Base-by-base conservation (phyloP, 805 yeast genomes). In the Ogataea philodendri region DNA sequence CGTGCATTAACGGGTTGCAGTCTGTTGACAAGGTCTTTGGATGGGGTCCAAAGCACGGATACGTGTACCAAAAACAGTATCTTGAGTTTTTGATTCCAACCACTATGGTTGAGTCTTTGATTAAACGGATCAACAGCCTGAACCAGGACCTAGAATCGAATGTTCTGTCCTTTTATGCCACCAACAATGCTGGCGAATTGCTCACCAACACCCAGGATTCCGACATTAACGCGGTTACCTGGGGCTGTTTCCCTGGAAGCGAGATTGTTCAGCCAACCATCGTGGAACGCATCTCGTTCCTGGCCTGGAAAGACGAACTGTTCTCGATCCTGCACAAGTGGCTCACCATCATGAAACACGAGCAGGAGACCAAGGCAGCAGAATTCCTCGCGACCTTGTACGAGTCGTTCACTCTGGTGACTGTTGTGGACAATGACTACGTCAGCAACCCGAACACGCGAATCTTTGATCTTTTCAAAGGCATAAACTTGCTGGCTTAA, bases 241-340 rank as follows among this genome's bases (percentile, higher is more conserved):
- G 97, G 97, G 97, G 97, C 45, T 87, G 89, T 37, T 88, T 86
- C 77, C 97, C 97, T 17, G 96, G 96, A 23, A 83, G 82, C 55
- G 97, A 90, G 64, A 84, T 90, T 35, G 71, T 86, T 45, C 97
- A 90, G 65, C 97, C 97, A 34, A 90, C 97, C 0, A 87, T 90
- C 57, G 97, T 90, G 14, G 97, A 90, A 59, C 82, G 80, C 54
- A 78, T 81, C 23, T 86, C 96, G 3, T 90, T 90, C 62, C 66
- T 89, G 51, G 97, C 97, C 9, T 90, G 97, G 97, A 89, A 87
- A 59, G 96, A 90, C 59, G 97, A 90, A 62, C 90, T 90, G 24
- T 90, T 73, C 70, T 71, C 87, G 45, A 79, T 90, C 43, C 71
- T 88, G 35, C 68, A 72, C 32, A 96, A 86, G 57, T 90, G 97